phyloP scores from a whole-genome alignment of 2,329 filamentous ascomycete genomes.

The Ascocoryne sarcoides region DNA sequence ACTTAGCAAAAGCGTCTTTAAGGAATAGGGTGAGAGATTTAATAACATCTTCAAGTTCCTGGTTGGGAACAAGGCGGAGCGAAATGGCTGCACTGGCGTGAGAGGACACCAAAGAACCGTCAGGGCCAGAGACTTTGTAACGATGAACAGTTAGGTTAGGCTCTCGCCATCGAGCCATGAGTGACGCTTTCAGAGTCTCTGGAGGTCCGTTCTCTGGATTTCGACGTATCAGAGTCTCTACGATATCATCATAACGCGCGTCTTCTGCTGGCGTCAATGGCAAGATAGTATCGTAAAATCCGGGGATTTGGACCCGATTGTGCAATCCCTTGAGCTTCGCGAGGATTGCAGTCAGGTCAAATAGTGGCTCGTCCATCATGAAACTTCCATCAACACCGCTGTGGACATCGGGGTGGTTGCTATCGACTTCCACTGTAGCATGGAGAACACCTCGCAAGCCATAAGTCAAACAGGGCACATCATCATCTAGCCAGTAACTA shows the following conservation, averaged over 20 bases:
- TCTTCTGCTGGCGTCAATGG: constrained; percentile 68
- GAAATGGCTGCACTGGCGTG: constrained; percentile 84
- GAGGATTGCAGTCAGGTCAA: constrained; percentile 78
- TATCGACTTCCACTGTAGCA: constrained; percentile 81
- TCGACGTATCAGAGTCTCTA: constrained; percentile 62
- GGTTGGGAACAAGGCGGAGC: constrained; percentile 85
- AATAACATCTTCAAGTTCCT: constrained; percentile 74
- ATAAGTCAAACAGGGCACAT: constrained; percentile 91
- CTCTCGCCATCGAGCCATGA: constrained; percentile 93
- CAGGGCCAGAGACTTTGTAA: constrained; percentile 86
- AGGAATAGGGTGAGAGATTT: constrained; percentile 59
- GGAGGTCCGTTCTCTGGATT: constrained; percentile 53
- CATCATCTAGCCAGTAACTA: constrained; percentile 97
- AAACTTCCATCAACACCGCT: constrained; percentile 94
- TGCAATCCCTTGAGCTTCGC: constrained; percentile 72
- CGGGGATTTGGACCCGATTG: constrained; percentile 75
- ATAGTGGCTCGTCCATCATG: constrained; percentile 82
- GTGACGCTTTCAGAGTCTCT: constrained; percentile 66
- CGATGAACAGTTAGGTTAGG: constrained; percentile 90
- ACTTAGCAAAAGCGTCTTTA: constrained; percentile 57
- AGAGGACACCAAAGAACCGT: constrained; percentile 84
- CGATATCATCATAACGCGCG: constrained; percentile 75
- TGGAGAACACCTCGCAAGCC: constrained; percentile 90
- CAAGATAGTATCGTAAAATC: constrained; percentile 80
- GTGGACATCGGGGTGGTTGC: constrained; percentile 79